phyloP scores from a whole-genome alignment of 805 yeast species.

The Henningerozyma blattae region DNA sequence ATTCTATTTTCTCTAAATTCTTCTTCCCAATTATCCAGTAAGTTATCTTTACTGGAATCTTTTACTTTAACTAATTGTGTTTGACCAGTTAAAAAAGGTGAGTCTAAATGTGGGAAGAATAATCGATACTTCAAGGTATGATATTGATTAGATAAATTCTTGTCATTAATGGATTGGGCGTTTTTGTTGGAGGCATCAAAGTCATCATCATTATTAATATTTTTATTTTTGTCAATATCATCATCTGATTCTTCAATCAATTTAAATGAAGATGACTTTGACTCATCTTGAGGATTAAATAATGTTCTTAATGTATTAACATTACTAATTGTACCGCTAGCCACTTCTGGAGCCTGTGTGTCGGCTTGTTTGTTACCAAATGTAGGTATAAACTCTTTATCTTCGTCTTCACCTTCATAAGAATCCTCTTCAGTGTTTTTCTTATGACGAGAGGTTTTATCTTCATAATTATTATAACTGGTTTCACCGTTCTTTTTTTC shows the following conservation, averaged over 20 bases:
- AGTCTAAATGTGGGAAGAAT: slow-evolving; percentile 73
- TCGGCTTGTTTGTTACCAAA: slow-evolving; percentile 21
- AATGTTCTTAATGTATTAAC: slow-evolving; percentile 55
- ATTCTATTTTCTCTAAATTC: slow-evolving; percentile 82
- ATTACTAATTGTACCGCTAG: slow-evolving; percentile 26
- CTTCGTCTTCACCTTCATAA: slow-evolving; percentile 20
- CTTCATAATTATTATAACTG: too few relatives aligned
- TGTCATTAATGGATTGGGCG: slow-evolving; percentile 10
- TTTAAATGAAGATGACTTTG: slow-evolving; percentile 28
- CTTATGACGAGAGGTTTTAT: background rate
- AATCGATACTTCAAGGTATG: slow-evolving; percentile 35
- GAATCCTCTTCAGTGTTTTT: slow-evolving; percentile 3
- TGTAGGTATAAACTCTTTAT: slow-evolving; percentile 42
- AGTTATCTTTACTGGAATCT: slow-evolving; percentile 18
- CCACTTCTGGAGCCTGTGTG: slow-evolving; percentile 2
- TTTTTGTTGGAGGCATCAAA: slow-evolving; percentile 3
- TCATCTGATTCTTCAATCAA: slow-evolving; percentile 33
- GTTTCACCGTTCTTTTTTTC: too few relatives aligned
- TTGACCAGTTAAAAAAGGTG: slow-evolving; percentile 82
- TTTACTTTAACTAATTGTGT: slow-evolving; percentile 54
- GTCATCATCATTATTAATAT: slow-evolving; percentile 19
- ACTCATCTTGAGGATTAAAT: slow-evolving; percentile 34
- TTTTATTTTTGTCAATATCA: slow-evolving; percentile 29
- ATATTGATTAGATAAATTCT: slow-evolving; percentile 11
- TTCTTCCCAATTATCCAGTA: slow-evolving; percentile 44